Conservation (phyloP, 495 filamentous ascomycete species). For the Oidiodendron maius region DNA sequence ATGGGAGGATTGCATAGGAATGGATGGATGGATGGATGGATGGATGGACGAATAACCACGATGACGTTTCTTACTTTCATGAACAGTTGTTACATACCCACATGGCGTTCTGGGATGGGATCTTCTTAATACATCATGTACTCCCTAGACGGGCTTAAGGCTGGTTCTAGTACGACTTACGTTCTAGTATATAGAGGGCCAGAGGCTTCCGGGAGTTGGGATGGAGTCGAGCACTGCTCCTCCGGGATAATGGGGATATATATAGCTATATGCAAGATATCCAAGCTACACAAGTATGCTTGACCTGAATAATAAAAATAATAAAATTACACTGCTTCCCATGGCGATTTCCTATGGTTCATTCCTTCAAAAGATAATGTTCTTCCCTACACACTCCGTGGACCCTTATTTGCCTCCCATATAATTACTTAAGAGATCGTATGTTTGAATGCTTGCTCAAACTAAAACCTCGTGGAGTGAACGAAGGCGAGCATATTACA, state of each 20-base stretch:
- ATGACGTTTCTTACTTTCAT: slow-evolving; percentile 10
- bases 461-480: too few species aligned
- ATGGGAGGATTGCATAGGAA: slow-evolving; percentile 1
- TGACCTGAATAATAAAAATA: too few species aligned
- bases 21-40: slow-evolving; percentile 1
- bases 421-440: too few species aligned
- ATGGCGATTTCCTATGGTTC: too few species aligned
- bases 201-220: not conserved
- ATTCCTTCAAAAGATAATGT: too few species aligned
- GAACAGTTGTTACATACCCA: slow-evolving; percentile 1
- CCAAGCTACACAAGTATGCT: too few species aligned
- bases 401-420: too few species aligned
- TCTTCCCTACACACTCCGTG: too few species aligned
- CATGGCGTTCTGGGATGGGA: slow-evolving; percentile 17
- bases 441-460: too few species aligned
- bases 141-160: slow-evolving; percentile 15
- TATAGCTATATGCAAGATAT: too few species aligned
- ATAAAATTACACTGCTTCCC: too few species aligned
- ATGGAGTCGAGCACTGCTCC: slow-evolving; percentile 16
- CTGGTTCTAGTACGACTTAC: slow-evolving; percentile 12
- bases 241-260: not conserved
- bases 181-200: not conserved
- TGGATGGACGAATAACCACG: slow-evolving; percentile 2
- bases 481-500: too few species aligned
- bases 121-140: not conserved